Conservation (phyloP, 257 asterid species). For the Penstemon davidsonii region DNA sequence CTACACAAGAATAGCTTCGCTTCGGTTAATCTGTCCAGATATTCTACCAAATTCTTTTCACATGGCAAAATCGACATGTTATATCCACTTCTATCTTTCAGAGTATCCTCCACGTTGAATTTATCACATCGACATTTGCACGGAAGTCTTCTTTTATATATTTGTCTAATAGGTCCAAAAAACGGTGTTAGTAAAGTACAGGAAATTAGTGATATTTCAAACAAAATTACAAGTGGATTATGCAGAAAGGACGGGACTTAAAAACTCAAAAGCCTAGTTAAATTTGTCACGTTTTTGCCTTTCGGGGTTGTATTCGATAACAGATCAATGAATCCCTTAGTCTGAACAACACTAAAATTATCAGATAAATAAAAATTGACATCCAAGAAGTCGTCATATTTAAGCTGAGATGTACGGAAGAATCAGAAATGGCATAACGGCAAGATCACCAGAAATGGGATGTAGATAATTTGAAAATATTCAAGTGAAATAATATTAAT, state of each 20-base stretch:
- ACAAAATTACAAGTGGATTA: neutral
- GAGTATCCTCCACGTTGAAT: conserved; percentile 70
- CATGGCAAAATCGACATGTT: conserved; percentile 22
- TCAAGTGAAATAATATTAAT: conserved; percentile 8
- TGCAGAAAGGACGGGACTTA: neutral
- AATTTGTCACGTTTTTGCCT: too few species aligned
- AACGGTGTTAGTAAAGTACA: conserved; percentile 24
- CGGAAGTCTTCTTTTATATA: conserved; percentile 69
- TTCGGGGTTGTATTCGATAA: too few species aligned
- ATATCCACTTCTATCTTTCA: conserved; percentile 35
- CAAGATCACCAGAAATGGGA: conserved; percentile 12
- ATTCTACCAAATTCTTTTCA: conserved; percentile 55
- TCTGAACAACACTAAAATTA: neutral
- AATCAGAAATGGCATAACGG: neutral
- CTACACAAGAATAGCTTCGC: too few species aligned
- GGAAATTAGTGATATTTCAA: neutral
- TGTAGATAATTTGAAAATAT: conserved; percentile 9
- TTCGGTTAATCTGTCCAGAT: too few species aligned
- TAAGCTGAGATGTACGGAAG: neutral
- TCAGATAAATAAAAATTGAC: neutral
- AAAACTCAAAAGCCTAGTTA: neutral
- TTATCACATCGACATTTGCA: conserved; percentile 76
- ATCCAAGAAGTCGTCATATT: neutral
- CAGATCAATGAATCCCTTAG: too few species aligned
- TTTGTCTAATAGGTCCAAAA: conserved; percentile 51